Evolutionary conservation across 768 basidiomycete genomes (phyloP).

Genomic region (Pleurotus tuoliensis): DNA sequence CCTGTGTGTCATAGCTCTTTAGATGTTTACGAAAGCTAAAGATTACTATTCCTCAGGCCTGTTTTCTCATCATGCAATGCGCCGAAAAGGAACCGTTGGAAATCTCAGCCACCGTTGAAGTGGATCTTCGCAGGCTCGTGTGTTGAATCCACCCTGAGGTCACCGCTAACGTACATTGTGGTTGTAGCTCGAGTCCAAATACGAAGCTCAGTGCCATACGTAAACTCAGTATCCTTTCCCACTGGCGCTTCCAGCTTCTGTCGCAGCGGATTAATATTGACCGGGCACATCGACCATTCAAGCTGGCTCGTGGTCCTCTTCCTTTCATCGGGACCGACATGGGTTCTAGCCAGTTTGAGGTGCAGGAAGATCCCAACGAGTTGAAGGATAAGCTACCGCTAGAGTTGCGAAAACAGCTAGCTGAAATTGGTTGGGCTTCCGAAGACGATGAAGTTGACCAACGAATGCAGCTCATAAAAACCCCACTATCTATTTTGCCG

Average conservation of each 20-base stretch:
- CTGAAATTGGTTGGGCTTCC: conserved; percentile 73
- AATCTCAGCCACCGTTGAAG: conserved; percentile 45
- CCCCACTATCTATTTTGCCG: conserved; percentile 66
- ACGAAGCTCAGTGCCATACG: conserved; percentile 50
- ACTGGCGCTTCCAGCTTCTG: conserved; percentile 68
- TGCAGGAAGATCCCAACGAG: conserved; percentile 48
- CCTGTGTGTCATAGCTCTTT: conserved; percentile 37
- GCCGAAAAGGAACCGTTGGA: conserved; percentile 56
- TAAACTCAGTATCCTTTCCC: conserved; percentile 52
- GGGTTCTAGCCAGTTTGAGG: conserved; percentile 57
- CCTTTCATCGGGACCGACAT: conserved; percentile 75
- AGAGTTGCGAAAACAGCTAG: conserved; percentile 61
- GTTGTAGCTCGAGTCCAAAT: conserved; percentile 29
- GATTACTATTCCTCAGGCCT: conserved; percentile 33
- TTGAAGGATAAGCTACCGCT: conserved; percentile 51
- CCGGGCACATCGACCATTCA: conserved; percentile 64
- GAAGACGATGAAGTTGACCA: conserved; percentile 54
- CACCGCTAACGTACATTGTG: background rate
- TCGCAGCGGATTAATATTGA: conserved; percentile 60
- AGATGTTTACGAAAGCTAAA: background rate
- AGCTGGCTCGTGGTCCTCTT: conserved; percentile 64
- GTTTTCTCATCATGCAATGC: conserved; percentile 69
- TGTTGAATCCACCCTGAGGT: conserved; percentile 3
- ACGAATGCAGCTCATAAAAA: conserved; percentile 53
- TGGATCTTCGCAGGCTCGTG: conserved; percentile 51